A percentile compares a stretch with the other conserved stretches of the same genome.
phyloP scores from a whole-genome alignment of 2,329 filamentous ascomycete genomes.

The Dactylellina haptotyla region DNA sequence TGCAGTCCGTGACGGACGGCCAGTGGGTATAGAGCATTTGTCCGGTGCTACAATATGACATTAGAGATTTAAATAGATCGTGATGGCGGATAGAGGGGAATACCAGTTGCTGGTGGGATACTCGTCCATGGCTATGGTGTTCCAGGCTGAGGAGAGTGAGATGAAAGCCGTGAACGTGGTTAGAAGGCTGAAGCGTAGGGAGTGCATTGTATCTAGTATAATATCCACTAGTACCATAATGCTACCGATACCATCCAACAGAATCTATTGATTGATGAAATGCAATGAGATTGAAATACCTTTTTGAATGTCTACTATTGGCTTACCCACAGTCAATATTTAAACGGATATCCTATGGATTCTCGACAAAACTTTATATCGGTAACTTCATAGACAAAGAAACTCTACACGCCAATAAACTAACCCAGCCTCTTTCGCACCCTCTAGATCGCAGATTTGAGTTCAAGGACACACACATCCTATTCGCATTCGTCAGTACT shows the following conservation, averaged over 20 bases:
- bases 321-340: too few species aligned
- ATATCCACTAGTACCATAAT: too few species aligned
- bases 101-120: slow-evolving; percentile 39
- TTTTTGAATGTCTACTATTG: too few species aligned
- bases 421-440: not conserved
- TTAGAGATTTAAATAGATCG: not conserved
- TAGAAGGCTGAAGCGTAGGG: not conserved
- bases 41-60: slow-evolving; percentile 18
- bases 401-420: not conserved
- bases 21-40: slow-evolving; percentile 45
- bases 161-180: not conserved
- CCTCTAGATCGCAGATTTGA: not conserved
- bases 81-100: not conserved
- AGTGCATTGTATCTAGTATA: not conserved
- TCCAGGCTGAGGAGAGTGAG: not conserved
- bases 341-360: too few species aligned
- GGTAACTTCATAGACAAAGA: too few species aligned
- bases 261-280: too few species aligned
- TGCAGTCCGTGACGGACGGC: slow-evolving; percentile 43
- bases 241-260: too few species aligned
- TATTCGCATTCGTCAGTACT: not conserved
- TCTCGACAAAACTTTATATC: too few species aligned
- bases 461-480: not conserved
- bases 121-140: slow-evolving; percentile 31
- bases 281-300: too few species aligned